Evolutionary conservation across 2,329 filamentous ascomycete species (phyloP).

Genomic region (Pseudogymnoascus sp.): DNA sequence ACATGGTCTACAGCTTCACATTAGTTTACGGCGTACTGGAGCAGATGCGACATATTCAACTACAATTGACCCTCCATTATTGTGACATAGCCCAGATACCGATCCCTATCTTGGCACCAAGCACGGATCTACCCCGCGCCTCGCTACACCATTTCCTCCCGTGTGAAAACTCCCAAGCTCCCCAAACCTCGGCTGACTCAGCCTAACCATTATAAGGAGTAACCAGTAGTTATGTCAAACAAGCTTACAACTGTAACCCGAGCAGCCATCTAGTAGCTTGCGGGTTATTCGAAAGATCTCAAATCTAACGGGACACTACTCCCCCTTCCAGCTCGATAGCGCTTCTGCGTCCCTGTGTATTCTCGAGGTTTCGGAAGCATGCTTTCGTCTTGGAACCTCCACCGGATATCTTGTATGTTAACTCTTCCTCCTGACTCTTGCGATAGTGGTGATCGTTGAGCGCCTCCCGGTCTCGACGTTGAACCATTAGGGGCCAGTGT

Average conservation of each 20-base stretch:
- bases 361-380: slow-evolving; percentile 78
- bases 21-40: background rate
- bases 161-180: background rate
- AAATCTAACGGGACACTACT: slow-evolving; percentile 92
- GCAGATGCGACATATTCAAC: background rate
- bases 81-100: slow-evolving; percentile 2
- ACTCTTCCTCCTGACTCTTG: slow-evolving; percentile 35
- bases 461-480: slow-evolving; percentile 10
- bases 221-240: slow-evolving; percentile 7
- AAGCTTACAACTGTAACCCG: slow-evolving; percentile 6
- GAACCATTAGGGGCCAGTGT: slow-evolving; percentile 60
- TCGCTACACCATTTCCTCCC: slow-evolving; percentile 2
- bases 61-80: slow-evolving; percentile 3
- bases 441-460: slow-evolving; percentile 18
- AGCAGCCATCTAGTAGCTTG: background rate
- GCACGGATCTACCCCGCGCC: slow-evolving; percentile 8
- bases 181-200: slow-evolving; percentile 6
- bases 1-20: background rate
- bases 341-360: slow-evolving; percentile 65
- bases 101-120: slow-evolving; percentile 6
- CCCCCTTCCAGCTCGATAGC: slow-evolving; percentile 82
- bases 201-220: slow-evolving; percentile 3
- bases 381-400: slow-evolving; percentile 78
- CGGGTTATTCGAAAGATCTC: slow-evolving; percentile 35
- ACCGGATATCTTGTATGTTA: slow-evolving; percentile 69